Percentiles rank a stretch among this genome's conserved stretches.
Conservation (phyloP, 2,329 filamentous ascomycete species). For the Neofusicoccum umdonicola region DNA sequence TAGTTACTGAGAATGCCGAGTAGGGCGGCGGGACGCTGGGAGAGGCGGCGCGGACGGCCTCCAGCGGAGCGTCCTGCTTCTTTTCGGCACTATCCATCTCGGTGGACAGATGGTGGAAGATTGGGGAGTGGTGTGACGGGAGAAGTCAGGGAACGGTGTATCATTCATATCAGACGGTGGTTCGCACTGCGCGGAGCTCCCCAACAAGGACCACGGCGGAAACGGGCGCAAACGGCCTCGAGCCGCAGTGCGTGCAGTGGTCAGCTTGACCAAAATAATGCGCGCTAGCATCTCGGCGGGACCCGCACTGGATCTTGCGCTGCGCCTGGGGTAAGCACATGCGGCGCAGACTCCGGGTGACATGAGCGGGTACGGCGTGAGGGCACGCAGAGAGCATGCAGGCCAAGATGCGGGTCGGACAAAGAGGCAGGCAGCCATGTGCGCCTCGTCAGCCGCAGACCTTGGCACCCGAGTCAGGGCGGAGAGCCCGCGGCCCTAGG, state of each 20-base stretch:
- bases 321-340: neutral
- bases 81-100: neutral
- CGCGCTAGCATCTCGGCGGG: neutral
- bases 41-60: neutral
- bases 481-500: too few species aligned
- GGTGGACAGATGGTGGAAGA: neutral
- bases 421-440: neutral
- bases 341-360: too few species aligned
- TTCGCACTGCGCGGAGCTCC: neutral
- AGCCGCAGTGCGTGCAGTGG: neutral
- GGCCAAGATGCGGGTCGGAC: neutral
- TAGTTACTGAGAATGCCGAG: constrained; percentile 37
- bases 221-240: neutral
- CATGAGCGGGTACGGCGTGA: neutral
- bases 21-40: constrained; percentile 27
- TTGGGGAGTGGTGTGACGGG: neutral
- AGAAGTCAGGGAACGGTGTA: neutral
- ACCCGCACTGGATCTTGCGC: neutral
- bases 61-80: neutral
- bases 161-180: neutral
- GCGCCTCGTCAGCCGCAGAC: too few species aligned
- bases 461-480: too few species aligned
- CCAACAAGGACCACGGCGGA: neutral
- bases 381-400: neutral
- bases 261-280: neutral